Conservation (phyloP, 2,329 filamentous ascomycete genomes). For the Hypoxylon sp. region DNA sequence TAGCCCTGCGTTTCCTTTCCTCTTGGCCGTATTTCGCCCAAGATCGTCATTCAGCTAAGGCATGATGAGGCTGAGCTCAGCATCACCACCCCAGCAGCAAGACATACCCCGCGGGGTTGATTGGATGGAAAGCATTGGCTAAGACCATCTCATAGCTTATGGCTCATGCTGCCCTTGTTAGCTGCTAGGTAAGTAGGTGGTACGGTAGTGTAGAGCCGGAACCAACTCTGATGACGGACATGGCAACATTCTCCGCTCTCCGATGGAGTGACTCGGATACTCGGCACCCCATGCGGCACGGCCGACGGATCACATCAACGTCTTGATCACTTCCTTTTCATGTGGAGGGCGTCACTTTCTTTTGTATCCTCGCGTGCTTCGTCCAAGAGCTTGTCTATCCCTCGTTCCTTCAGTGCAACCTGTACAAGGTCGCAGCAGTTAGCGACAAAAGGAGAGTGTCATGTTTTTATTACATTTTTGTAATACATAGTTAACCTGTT, state of each 20-base stretch:
- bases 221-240: too few relatives aligned
- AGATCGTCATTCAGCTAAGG: constrained; percentile 27
- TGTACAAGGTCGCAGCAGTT: constrained; percentile 50
- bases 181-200: constrained; percentile 3
- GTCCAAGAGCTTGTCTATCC: constrained; percentile 91
- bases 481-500: too few relatives aligned
- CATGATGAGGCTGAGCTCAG: constrained; percentile 23
- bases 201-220: too few relatives aligned
- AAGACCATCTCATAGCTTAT: constrained; percentile 1
- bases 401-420: constrained; percentile 86
- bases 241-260: too few relatives aligned
- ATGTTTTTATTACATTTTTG: too few relatives aligned
- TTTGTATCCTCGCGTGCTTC: constrained; percentile 89
- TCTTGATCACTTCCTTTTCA: constrained; percentile 55
- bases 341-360: constrained; percentile 81
- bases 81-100: constrained; percentile 7
- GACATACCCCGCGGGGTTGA: constrained; percentile 13
- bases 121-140: constrained; percentile 18
- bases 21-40: constrained; percentile 15
- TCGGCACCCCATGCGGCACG: constrained; percentile 30
- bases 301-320: background rate
- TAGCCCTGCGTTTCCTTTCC: constrained; percentile 20
- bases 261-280: constrained; percentile 25
- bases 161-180: too few relatives aligned
- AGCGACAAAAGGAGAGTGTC: too few relatives aligned